Conservation (phyloP, 495 filamentous ascomycete species). For the Penicillium subrubescens region DNA sequence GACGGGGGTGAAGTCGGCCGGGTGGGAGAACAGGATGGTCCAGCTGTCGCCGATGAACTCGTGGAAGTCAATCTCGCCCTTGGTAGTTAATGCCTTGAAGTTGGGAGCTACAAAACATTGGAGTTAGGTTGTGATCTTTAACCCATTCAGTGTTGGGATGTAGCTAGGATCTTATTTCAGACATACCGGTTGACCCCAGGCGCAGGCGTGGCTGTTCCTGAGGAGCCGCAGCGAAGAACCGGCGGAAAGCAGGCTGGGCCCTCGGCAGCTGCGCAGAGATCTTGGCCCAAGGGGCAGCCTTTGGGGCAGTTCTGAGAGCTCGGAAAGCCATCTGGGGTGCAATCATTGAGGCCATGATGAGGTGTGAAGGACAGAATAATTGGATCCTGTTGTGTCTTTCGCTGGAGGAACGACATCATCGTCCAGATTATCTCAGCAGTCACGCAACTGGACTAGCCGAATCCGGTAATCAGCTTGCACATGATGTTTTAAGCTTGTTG, state of each 20-base stretch:
- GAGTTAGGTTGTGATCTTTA: background rate
- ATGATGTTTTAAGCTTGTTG: background rate
- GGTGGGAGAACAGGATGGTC: conserved; percentile 70
- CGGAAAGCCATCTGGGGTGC: conserved; percentile 30
- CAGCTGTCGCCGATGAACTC: conserved; percentile 60
- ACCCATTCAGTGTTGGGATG: background rate
- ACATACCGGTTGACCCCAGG: conserved; percentile 54
- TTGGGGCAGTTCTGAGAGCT: conserved; percentile 29
- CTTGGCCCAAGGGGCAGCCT: conserved; percentile 28
- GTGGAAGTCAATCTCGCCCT: conserved; percentile 68
- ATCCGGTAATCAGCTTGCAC: conserved; percentile 4
- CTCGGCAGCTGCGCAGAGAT: conserved; percentile 27
- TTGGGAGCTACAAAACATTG: conserved; percentile 51
- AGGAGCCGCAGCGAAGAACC: conserved; percentile 32
- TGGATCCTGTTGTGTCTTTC: no score
- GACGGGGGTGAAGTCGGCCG: conserved; percentile 70
- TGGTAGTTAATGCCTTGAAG: conserved; percentile 65
- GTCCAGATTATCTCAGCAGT: conserved; percentile 18
- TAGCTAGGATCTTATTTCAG: background rate
- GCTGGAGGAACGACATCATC: conserved; percentile 14
- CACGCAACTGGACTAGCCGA: conserved; percentile 5
- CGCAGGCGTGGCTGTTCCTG: conserved; percentile 62
- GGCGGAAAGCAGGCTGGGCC: conserved; percentile 35
- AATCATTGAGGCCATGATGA: conserved; percentile 31
- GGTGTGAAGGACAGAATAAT: background rate